phyloP scores from a whole-genome alignment of 441 rosid species.

The Euphorbia celastroides region DNA sequence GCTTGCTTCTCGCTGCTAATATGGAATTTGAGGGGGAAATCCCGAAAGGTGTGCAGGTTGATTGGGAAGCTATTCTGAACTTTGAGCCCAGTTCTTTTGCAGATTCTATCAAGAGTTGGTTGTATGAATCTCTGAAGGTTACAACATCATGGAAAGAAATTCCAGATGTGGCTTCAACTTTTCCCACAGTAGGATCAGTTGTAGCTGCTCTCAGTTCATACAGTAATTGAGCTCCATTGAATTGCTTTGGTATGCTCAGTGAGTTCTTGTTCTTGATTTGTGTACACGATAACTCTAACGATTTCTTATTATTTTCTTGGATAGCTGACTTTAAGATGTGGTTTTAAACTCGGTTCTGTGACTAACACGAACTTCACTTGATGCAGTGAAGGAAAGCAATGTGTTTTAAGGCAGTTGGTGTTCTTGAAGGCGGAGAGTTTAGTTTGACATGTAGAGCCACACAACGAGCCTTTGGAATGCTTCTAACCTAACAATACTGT shows the following conservation, averaged over 20 bases:
- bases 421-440: neutral
- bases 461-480: slow-evolving; percentile 3
- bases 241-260: slow-evolving; percentile 3
- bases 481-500: slow-evolving; percentile 17
- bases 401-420: slow-evolving; percentile 6
- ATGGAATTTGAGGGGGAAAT: slow-evolving; percentile 78
- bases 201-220: slow-evolving; percentile 79
- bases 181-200: slow-evolving; percentile 76
- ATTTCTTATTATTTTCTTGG: neutral
- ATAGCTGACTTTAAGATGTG: neutral
- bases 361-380: neutral
- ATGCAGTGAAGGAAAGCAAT: slow-evolving; percentile 21
- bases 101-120: slow-evolving; percentile 69
- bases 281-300: neutral
- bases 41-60: slow-evolving; percentile 75
- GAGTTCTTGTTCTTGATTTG: neutral
- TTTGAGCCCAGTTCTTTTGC: slow-evolving; percentile 52
- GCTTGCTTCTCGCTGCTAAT: slow-evolving; percentile 85
- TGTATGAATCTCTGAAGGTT: slow-evolving; percentile 66
- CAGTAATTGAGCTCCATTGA: slow-evolving; percentile 37
- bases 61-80: slow-evolving; percentile 95
- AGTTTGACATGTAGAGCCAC: neutral
- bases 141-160: slow-evolving; percentile 82
- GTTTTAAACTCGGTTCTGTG: neutral
- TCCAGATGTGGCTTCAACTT: slow-evolving; percentile 69